phyloP scores from a whole-genome alignment of 2,329 filamentous ascomycete genomes.

The Ceratocystis harringtonii region DNA sequence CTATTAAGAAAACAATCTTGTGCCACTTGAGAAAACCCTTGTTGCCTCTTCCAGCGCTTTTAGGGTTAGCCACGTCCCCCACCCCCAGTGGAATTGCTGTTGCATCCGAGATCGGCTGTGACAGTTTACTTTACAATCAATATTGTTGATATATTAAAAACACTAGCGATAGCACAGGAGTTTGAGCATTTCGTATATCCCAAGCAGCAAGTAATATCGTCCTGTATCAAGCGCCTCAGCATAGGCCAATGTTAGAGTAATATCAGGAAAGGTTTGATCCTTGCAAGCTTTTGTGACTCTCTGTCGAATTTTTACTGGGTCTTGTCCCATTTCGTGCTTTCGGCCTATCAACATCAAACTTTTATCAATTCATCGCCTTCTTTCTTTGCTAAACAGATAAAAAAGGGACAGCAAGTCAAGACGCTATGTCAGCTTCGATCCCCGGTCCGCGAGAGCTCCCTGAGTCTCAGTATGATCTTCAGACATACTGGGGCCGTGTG shows the following conservation, averaged over 20 bases:
- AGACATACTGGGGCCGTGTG: constrained; percentile 89
- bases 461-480: constrained; percentile 79
- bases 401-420: not conserved
- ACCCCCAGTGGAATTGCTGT: not conserved
- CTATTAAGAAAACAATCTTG: not conserved
- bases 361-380: not conserved
- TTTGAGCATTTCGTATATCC: not conserved
- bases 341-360: not conserved
- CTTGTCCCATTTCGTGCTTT: not conserved
- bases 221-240: too few species aligned
- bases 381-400: too few species aligned
- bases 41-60: not conserved
- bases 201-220: not conserved
- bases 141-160: not conserved
- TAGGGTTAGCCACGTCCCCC: not conserved
- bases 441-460: constrained; percentile 67
- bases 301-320: constrained; percentile 2
- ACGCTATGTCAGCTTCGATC: constrained; percentile 47
- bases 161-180: not conserved
- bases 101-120: constrained; percentile 1
- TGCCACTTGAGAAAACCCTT: not conserved
- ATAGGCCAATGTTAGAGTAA: not conserved
- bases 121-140: not conserved
- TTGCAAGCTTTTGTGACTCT: not conserved
- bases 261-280: not conserved